Evolutionary conservation across 2,329 filamentous ascomycete genomes (phyloP).

Genomic region (Clonostachys rhizophaga): DNA sequence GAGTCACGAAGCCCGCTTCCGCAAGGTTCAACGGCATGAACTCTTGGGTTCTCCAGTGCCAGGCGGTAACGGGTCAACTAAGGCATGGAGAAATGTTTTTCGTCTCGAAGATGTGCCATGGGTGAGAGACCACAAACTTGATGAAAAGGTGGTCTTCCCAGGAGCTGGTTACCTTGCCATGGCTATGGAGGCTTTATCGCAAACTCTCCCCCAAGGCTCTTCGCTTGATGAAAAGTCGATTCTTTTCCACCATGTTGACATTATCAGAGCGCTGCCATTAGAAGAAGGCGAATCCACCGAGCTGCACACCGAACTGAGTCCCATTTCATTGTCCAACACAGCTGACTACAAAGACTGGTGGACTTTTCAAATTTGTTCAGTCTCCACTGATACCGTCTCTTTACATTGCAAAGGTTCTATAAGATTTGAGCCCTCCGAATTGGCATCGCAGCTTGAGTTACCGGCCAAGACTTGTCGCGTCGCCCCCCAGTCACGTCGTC

Average conservation of each 20-base stretch:
- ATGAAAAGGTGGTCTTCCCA: slow-evolving; percentile 28
- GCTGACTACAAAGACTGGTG: not conserved
- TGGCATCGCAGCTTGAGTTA: too few relatives aligned
- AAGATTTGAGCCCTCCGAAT: too few relatives aligned
- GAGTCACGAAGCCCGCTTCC: slow-evolving; percentile 30
- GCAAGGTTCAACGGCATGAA: slow-evolving; percentile 34
- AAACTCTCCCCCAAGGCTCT: not conserved
- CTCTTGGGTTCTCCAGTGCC: slow-evolving; percentile 33
- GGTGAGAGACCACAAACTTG: slow-evolving; percentile 33
- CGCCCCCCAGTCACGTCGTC: not conserved
- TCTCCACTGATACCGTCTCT: not conserved
- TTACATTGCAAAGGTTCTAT: too few relatives aligned
- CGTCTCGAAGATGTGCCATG: slow-evolving; percentile 19
- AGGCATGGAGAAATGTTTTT: slow-evolving; percentile 3
- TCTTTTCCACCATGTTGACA: too few relatives aligned
- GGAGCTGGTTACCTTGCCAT: slow-evolving; percentile 26
- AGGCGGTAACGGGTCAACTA: not conserved
- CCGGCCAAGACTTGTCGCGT: not conserved
- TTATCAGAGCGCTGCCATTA: too few relatives aligned
- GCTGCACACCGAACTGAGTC: not conserved
- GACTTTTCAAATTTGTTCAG: not conserved
- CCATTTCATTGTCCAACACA: not conserved
- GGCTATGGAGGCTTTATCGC: slow-evolving; percentile 9
- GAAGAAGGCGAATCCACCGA: too few relatives aligned
- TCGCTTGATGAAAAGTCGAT: too few relatives aligned